phyloP scores from a whole-genome alignment of 1,284 basidiomycete genomes.

The Fomes fomentarius region DNA sequence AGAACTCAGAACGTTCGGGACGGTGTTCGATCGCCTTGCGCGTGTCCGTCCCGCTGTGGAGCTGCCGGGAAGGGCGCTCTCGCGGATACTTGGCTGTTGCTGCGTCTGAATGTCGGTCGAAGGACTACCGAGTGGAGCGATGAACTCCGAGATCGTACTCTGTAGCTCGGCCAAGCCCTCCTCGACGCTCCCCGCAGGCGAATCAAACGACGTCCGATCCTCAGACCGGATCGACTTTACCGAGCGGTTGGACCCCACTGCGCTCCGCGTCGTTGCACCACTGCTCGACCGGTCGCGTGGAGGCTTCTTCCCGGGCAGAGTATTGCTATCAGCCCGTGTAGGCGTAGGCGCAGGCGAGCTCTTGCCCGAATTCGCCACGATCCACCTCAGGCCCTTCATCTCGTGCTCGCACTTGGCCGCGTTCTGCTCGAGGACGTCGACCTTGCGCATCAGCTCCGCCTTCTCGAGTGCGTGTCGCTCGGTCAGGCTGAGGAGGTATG shows the following conservation, averaged over 20 bases:
- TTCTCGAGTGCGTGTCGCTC: conserved; percentile 49
- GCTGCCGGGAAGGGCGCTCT: neutral
- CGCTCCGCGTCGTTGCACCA: conserved; percentile 5
- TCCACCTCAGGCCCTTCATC: conserved; percentile 52
- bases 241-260: conserved; percentile 12
- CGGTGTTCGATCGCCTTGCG: conserved; percentile 29
- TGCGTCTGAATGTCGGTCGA: neutral
- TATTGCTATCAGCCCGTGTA: conserved; percentile 17
- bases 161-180: conserved; percentile 36
- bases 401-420: conserved; percentile 46
- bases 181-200: conserved; percentile 33
- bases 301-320: conserved; percentile 6
- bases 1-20: conserved; percentile 25
- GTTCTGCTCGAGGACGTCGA: conserved; percentile 47
- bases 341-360: conserved; percentile 4
- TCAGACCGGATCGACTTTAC: conserved; percentile 19
- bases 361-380: conserved; percentile 41
- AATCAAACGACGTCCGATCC: conserved; percentile 22
- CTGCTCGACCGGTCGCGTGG: conserved; percentile 14
- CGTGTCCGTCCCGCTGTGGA: neutral
- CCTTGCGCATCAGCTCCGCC: conserved; percentile 38
- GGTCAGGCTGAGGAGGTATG: conserved; percentile 43
- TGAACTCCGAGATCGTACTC: conserved; percentile 32
- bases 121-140: conserved; percentile 25
- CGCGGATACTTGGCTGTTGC: neutral